Base-by-base conservation (phyloP, 768 basidiomycete species). In the Leccinellum rugosiceps region DNA sequence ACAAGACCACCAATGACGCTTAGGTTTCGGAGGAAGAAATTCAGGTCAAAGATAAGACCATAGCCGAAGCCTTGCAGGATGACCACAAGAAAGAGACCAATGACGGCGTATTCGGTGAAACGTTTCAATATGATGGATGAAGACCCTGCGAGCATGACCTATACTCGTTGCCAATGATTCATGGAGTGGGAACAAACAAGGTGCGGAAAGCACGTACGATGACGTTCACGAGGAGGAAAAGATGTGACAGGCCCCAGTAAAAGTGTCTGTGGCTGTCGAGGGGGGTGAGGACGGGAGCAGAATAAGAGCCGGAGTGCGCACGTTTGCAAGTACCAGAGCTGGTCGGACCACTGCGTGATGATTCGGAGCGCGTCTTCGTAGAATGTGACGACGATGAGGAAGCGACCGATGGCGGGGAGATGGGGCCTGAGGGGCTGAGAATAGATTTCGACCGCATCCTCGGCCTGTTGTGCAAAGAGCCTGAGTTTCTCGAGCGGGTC, bases 11-110 rank as follows among this genome's bases (percentile, higher is more conserved):
- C 97, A 60, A 98, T 94, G 70, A 99, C 97, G 60, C 88, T 91
- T 56, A 99, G 82, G 76, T 98, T 99, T 73, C 97, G 94, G 46
- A 98, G 88, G 93, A 99, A 99, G 83, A 99, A 99, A 77, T 92
- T 98, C 73, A 98, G 82, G 81, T 98, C 97, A 75, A 99, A 99
- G 68, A 99, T 96, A 72, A 99, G 90, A 32, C 97, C 97, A 68
- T 99, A 99, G 64, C 97, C 97, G 65, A 99, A 90, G 46, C 96
- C 96, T 76, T 99, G 97, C 46, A 94, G 85, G 65, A 98, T 75
- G 56, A 99, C 95, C 50, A 98, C 97, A 50, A 78, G 80, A 53
- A 98, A 81, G 47, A 99, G 88, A 64, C 94, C 94, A 47, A 86
- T 85, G 62, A 96, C 91, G 14, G 95, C 88, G 70, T 84, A 87